Evolutionary conservation across 805 yeast genomes (phyloP), one percentile per base, ranked within the genome.

Genomic region (Candida railenensis): DNA sequence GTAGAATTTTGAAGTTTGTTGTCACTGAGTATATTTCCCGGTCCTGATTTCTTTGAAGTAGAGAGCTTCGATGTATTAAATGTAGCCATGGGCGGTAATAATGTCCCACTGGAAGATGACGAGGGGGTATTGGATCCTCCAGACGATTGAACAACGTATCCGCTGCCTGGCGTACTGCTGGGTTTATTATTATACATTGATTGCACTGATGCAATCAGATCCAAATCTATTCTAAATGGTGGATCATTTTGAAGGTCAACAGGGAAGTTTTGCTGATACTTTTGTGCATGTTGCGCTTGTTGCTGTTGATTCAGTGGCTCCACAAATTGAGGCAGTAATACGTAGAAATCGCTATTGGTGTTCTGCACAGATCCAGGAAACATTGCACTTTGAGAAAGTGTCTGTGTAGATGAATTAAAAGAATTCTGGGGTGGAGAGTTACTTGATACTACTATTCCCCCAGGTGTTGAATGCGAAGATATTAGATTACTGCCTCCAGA

Each of bases 151-250:
- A 32, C 33, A 22, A 37, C 28, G 19, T 22, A n/a, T 19, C 16
- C 30, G 16, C 22, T 32, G 32, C 14, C 36, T n/a, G 34, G 37
- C 30, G 30, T 25, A 25, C 30, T 16, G 54, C 43, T 28, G 50
- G 37, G 12, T 49, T 44, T 25, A 47, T 25, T 32, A 19, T 18
- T 32, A 30, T 33, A 36, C 25, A 37, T 7, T 22, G 25, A 9
- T 33, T 19, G 44, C 34, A 19, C 36, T 30, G 37, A 25, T 36
- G 82, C 79, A 47, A 78, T 77, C 22, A 78, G 71, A n/a, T 82
- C 76, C 44, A 82, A 63, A 55, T 81, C 81, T 30, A 77, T 68
- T 7, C 30, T 81, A 71, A 3, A 83, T 74, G 12, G 74, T 78
- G 48, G 75, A 74, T 8, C 84, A 78, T 48, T 63, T 65, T 16